Percentiles rank a stretch among this genome's conserved stretches.
phyloP scores from a whole-genome alignment of 1,139 yeast genomes.

The Entelexis sorbosivorans region DNA sequence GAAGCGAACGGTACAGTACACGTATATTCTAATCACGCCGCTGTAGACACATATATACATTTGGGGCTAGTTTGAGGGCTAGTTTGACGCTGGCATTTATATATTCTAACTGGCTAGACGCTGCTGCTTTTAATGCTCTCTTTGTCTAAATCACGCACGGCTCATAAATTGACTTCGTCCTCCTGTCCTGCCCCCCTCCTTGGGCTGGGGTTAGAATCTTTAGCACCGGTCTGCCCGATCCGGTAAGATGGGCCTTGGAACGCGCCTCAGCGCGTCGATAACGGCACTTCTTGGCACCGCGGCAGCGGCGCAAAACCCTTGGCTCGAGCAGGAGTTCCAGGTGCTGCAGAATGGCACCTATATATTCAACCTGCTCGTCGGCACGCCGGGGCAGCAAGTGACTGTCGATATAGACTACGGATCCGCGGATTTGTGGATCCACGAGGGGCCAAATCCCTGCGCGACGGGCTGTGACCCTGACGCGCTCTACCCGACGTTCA shows the following conservation, averaged over 20 bases:
- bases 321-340: slow-evolving; percentile 10
- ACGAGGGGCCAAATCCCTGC: slow-evolving; percentile 7
- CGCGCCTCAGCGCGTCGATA: background rate
- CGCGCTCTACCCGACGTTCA: background rate
- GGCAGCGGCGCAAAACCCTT: background rate
- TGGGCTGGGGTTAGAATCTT: background rate
- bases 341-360: slow-evolving; percentile 2
- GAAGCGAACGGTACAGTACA: too few species aligned
- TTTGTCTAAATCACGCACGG: too few species aligned
- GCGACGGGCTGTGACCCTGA: background rate
- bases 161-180: too few species aligned
- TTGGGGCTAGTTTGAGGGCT: too few species aligned
- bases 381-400: slow-evolving; percentile 17
- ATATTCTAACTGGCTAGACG: too few species aligned
- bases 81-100: too few species aligned
- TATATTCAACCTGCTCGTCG: slow-evolving; percentile 8
- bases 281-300: background rate
- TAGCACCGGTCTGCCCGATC: background rate
- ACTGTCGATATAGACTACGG: slow-evolving; percentile 16
- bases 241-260: background rate
- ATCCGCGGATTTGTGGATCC: slow-evolving; percentile 16
- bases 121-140: too few species aligned
- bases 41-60: too few species aligned
- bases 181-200: too few species aligned
- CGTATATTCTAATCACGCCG: too few species aligned